Evolutionary conservation across 2,329 filamentous ascomycete genomes (phyloP).

Genomic region (Cercospora sojina): DNA sequence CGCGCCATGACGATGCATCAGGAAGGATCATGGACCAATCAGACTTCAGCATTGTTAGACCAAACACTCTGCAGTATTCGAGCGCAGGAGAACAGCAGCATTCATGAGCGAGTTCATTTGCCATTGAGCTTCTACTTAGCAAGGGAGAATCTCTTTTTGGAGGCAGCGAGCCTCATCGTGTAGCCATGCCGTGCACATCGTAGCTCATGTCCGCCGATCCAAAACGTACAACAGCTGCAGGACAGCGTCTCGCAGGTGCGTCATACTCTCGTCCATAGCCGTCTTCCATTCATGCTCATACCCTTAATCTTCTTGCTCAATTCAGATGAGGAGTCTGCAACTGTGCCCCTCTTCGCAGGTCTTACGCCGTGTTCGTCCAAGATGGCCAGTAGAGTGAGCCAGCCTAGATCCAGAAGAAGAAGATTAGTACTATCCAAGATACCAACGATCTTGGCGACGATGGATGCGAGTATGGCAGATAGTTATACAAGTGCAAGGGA

Average conservation of each 20-base stretch:
- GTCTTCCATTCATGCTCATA: constrained; percentile 16
- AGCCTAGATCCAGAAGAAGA: constrained; percentile 34
- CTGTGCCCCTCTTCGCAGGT: constrained; percentile 57
- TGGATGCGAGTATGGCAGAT: constrained; percentile 10
- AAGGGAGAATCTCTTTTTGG: background rate
- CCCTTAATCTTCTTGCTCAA: constrained; percentile 36
- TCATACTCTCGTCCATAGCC: background rate
- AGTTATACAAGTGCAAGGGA: constrained; percentile 10
- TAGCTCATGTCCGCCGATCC: background rate
- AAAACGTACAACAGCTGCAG: background rate
- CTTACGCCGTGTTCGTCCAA: constrained; percentile 85
- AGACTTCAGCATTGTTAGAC: background rate
- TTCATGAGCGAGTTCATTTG: background rate
- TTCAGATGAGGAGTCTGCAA: constrained; percentile 13
- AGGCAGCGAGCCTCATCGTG: background rate
- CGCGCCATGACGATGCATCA: background rate
- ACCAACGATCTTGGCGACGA: constrained; percentile 7
- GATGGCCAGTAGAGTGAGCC: constrained; percentile 69
- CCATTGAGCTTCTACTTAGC: background rate
- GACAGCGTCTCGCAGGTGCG: background rate
- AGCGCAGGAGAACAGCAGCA: background rate
- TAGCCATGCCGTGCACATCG: constrained; percentile 2
- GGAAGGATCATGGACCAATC: background rate
- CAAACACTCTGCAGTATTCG: background rate
- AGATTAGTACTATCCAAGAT: constrained; percentile 24